A percentile compares a stretch with the other conserved stretches of the same genome.
Evolutionary conservation across 306 rosid genomes (phyloP).

Genomic region (Quercus dentata): DNA sequence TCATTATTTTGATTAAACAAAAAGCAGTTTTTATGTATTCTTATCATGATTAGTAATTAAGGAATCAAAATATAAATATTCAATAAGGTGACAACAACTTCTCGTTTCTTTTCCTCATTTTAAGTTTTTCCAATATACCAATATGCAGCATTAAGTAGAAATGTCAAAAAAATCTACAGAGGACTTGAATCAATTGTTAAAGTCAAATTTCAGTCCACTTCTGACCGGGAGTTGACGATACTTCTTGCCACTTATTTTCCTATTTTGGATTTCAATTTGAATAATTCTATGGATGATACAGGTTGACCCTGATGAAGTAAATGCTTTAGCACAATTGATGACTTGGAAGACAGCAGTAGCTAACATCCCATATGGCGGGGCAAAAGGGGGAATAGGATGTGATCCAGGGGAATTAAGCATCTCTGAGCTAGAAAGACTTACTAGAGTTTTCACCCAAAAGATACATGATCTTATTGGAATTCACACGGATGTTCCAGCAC

Average conservation of each 20-base stretch:
- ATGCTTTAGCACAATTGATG: slow-evolving; percentile 95
- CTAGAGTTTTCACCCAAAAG: slow-evolving; percentile 94
- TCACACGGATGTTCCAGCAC: slow-evolving; percentile 93
- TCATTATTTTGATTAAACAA: not conserved
- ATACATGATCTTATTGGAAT: slow-evolving; percentile 85
- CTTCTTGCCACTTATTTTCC: not conserved
- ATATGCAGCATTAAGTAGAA: too few species aligned
- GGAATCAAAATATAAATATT: too few species aligned
- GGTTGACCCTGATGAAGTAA: slow-evolving; percentile 99
- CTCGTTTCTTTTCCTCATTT: too few species aligned
- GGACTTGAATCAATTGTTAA: not conserved
- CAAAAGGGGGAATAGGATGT: slow-evolving; percentile 97
- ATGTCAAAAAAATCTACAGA: too few species aligned
- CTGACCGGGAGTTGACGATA: not conserved
- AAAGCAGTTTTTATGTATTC: too few species aligned
- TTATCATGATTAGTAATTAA: too few species aligned
- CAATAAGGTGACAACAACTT: too few species aligned
- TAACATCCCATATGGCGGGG: slow-evolving; percentile 94
- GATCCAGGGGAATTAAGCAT: slow-evolving; percentile 60
- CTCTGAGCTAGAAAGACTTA: slow-evolving; percentile 85
- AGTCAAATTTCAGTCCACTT: not conserved
- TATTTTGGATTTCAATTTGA: slow-evolving; percentile 2
- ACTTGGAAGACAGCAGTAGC: slow-evolving; percentile 99
- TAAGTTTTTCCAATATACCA: too few species aligned
- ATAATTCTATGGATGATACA: slow-evolving; percentile 24